Evolutionary conservation across 2,329 filamentous ascomycete genomes (phyloP), one percentile per base, ranked within the genome.

Genomic region (Trichoderma atroviride): DNA sequence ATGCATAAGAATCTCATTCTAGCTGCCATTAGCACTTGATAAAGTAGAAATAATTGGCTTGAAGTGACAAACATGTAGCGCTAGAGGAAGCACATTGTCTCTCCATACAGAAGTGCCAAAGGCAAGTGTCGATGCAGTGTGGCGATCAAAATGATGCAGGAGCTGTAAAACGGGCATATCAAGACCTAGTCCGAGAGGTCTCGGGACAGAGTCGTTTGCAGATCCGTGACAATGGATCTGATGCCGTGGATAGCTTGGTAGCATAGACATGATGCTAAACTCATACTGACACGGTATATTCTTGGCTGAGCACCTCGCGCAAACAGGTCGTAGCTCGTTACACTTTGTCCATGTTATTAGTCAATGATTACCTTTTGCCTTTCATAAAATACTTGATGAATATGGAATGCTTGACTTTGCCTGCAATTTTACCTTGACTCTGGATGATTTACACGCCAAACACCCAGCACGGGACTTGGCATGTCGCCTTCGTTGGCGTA

Each of bases 1-100:
- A 57, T 69, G 52, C 68, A 69, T 69, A 22, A 69, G 50, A 31
- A 58, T 43, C 29, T 69, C 52, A 22, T 65, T 37, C 67, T 69
- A 40, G 27, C 31, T 7, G 10, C 4, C 13, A 37, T 64, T 29
- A 56, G 31, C 14, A 53, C 6, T 16, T 19, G 13, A 3, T 27
- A 6, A 4, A 50, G n/a, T 29, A 29, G 1, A 22, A 14, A 5
- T 33, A 6, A 43, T 9, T 1, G 3, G 3, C 4, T 1, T 24
- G 24, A 0, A 4, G n/a, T 14, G 5, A 66, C 59, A 22, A 16
- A 56, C 60, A 29, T 66, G n/a, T 6, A 69, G 31, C 29, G 67
- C 67, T 10, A 69, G 11, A 22, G 67, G 67, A 29, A 69, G 59
- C n/a, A 69, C 60, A 6, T 52, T 52, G 22, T 69, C 52, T 47